Conservation (phyloP, 768 basidiomycete species). For the Tricholoma hemisulphureum region DNA sequence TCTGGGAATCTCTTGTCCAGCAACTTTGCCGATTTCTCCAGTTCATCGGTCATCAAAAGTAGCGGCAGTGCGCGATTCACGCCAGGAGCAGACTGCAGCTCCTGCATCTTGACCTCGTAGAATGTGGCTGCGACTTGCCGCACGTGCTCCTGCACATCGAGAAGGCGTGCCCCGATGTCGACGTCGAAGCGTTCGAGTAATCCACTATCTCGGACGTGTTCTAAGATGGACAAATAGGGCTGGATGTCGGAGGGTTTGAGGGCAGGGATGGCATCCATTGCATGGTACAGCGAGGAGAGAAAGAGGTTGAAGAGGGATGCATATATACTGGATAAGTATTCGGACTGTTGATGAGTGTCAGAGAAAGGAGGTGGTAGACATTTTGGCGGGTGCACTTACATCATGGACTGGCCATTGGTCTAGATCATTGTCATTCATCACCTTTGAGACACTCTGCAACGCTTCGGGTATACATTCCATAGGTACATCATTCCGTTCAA, state of each 20-base stretch:
- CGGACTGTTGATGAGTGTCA: conserved; percentile 43
- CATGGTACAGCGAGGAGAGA: conserved; percentile 79
- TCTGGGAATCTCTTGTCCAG: conserved; percentile 87
- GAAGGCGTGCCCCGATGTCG: conserved; percentile 64
- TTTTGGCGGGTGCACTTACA: conserved; percentile 47
- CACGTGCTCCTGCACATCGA: conserved; percentile 66
- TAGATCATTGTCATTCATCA: conserved; percentile 65
- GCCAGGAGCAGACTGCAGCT: conserved; percentile 66
- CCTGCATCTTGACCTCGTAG: conserved; percentile 62
- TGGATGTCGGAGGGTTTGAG: conserved; percentile 71
- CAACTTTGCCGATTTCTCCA: conserved; percentile 81
- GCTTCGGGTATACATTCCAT: conserved; percentile 95
- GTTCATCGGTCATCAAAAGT: conserved; percentile 80
- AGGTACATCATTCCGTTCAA: conserved; percentile 87
- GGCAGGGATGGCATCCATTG: conserved; percentile 73
- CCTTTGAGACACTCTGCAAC: conserved; percentile 67
- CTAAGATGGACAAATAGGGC: conserved; percentile 64
- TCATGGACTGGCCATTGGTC: conserved; percentile 81
- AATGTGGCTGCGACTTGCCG: conserved; percentile 56
- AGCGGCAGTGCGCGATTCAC: conserved; percentile 81
- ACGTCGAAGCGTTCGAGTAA: conserved; percentile 72
- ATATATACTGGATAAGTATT: conserved; percentile 66
- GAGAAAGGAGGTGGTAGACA: conserved; percentile 7
- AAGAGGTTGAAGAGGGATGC: conserved; percentile 83
- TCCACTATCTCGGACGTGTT: conserved; percentile 66